Conservation (phyloP, 2,329 filamentous ascomycete species). For the Diaporthe vaccinii region DNA sequence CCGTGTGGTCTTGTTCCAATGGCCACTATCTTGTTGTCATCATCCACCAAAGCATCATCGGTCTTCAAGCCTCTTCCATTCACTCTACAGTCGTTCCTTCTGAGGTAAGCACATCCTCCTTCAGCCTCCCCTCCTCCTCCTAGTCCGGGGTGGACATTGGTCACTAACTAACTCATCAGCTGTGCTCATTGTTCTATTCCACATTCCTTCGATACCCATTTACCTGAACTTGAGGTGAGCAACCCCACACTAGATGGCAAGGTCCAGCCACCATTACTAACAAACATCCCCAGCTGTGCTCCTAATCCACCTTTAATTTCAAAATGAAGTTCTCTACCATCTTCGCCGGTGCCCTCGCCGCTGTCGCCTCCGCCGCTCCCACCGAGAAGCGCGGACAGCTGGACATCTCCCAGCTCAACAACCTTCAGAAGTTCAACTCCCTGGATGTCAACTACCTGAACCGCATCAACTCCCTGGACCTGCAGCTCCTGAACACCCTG, state of each 20-base stretch:
- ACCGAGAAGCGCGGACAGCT: slow-evolving; percentile 54
- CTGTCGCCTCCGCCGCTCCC: slow-evolving; percentile 60
- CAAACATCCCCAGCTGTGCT: slow-evolving; percentile 57
- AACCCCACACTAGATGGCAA: neutral
- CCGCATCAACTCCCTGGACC: slow-evolving; percentile 60
- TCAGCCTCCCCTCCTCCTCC: neutral
- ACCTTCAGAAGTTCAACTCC: slow-evolving; percentile 55
- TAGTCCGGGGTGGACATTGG: slow-evolving; percentile 26
- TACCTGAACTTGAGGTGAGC: slow-evolving; percentile 53
- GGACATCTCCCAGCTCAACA: slow-evolving; percentile 56
- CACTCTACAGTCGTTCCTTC: slow-evolving; percentile 58
- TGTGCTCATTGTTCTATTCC: slow-evolving; percentile 63
- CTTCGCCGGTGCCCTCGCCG: slow-evolving; percentile 60
- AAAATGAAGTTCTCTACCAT: slow-evolving; percentile 65
- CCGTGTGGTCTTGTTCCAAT: slow-evolving; percentile 44
- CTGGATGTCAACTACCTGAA: slow-evolving; percentile 61
- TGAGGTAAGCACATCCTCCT: slow-evolving; percentile 55
- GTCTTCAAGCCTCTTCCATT: slow-evolving; percentile 52
- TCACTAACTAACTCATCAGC: slow-evolving; percentile 51
- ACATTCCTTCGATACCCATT: slow-evolving; percentile 54
- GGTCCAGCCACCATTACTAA: slow-evolving; percentile 38
- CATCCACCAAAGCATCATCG: slow-evolving; percentile 49
- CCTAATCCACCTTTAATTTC: slow-evolving; percentile 49
- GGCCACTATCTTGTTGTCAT: slow-evolving; percentile 50
- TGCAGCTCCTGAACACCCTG: slow-evolving; percentile 58